Conservation (phyloP, 371 early-diverging fungal species). For the Apophysomyces sp. region DNA sequence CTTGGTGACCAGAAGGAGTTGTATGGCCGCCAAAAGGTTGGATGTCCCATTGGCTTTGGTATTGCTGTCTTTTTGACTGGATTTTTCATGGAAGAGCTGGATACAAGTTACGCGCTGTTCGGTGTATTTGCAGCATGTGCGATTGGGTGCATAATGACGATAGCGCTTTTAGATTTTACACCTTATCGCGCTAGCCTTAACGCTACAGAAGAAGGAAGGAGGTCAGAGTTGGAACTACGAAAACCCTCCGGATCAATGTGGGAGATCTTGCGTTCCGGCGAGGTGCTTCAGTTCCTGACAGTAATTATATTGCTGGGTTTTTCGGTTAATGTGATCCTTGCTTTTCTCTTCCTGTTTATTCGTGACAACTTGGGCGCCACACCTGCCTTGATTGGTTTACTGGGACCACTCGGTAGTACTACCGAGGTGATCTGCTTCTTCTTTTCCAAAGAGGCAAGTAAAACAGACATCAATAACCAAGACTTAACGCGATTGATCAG, state of each 20-base stretch:
- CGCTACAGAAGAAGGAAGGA: neutral
- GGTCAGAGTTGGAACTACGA: neutral
- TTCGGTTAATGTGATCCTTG: constrained; percentile 23
- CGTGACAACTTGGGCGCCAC: constrained; percentile 29
- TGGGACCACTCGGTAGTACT: constrained; percentile 36
- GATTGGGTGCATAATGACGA: constrained; percentile 20
- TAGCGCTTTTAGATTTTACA: constrained; percentile 3
- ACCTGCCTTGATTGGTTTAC: constrained; percentile 24
- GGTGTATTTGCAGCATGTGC: constrained; percentile 18
- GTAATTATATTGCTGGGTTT: constrained; percentile 26
- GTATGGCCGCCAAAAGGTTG: constrained; percentile 35
- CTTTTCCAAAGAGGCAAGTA: constrained; percentile 31
- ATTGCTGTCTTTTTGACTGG: constrained; percentile 34
- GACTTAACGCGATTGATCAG: constrained; percentile 2
- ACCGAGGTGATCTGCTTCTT: constrained; percentile 35
- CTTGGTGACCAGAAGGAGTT: constrained; percentile 27
- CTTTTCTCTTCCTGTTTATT: constrained; percentile 32
- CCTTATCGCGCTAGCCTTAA: constrained; percentile 5
- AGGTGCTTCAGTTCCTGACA: constrained; percentile 21
- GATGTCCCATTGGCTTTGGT: constrained; percentile 35
- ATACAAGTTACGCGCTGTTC: constrained; percentile 28
- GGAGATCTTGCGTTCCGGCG: constrained; percentile 20
- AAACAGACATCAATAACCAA: neutral
- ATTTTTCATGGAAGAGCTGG: constrained; percentile 19
- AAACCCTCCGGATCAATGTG: constrained; percentile 14